Percentiles rank a stretch among this genome's conserved stretches.
Conservation (phyloP, 1,284 basidiomycete genomes). For the Puccinia sorghi region DNA sequence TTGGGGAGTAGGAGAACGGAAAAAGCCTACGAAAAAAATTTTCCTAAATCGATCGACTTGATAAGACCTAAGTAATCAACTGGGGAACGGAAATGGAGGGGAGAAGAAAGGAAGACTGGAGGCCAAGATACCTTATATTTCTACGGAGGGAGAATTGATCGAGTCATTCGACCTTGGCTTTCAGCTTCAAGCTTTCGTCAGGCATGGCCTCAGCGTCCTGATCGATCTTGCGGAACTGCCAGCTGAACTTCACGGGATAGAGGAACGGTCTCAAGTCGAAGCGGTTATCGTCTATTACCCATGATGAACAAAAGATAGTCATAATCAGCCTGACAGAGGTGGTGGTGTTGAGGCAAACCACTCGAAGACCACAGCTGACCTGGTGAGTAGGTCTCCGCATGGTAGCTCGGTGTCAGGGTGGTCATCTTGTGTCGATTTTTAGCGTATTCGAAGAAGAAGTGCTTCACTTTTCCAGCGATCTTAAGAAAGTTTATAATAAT, state of each 20-base stretch:
- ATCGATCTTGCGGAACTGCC: slow-evolving; percentile 48
- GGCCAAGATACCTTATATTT: neutral
- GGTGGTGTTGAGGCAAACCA: neutral
- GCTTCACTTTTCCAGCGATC: slow-evolving; percentile 48
- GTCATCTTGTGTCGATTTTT: slow-evolving; percentile 50
- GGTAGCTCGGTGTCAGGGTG: slow-evolving; percentile 48
- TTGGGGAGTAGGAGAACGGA: no score
- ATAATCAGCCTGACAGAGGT: neutral
- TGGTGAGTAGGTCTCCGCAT: slow-evolving; percentile 46
- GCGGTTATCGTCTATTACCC: slow-evolving; percentile 44
- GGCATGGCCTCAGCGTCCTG: slow-evolving; percentile 35
- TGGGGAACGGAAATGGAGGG: neutral
- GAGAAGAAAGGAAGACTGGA: neutral
- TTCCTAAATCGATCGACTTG: no score
- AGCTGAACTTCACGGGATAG: slow-evolving; percentile 46
- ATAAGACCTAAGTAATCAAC: no score
- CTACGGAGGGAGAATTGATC: neutral
- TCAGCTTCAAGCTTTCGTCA: slow-evolving; percentile 46
- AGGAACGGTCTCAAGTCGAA: slow-evolving; percentile 49
- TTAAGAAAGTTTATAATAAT: neutral
- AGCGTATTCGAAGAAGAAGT: slow-evolving; percentile 48
- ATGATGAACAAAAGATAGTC: neutral
- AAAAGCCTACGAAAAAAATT: no score
- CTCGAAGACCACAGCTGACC: slow-evolving; percentile 4
- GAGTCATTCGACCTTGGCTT: slow-evolving; percentile 44